These are phyloP conservation scores for Aspergillus carlsbadensis DNA, from an alignment of 495 filamentous ascomycete species.

Conservation along the genomic window DNA sequence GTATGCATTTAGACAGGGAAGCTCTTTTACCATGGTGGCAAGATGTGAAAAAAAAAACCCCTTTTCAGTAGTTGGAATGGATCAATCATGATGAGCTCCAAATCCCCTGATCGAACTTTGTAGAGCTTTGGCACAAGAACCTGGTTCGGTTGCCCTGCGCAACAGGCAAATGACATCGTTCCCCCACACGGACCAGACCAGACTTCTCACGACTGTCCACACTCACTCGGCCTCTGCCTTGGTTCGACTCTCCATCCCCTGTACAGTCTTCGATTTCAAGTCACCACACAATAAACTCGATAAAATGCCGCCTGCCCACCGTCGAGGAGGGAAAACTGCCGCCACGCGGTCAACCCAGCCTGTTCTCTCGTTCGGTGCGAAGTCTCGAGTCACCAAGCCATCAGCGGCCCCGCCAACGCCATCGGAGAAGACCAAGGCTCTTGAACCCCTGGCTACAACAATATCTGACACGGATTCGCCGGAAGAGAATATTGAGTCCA, in stretches of 20 bases:
- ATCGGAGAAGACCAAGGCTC: constrained; percentile 49
- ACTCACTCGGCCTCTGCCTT: background rate
- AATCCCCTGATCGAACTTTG: too few species aligned
- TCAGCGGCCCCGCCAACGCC: constrained; percentile 39
- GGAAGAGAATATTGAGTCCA: constrained; percentile 27
- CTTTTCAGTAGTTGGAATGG: background rate
- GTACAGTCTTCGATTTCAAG: background rate
- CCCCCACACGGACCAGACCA: constrained; percentile 8
- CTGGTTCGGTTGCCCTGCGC: constrained; percentile 27
- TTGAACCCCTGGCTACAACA: constrained; percentile 30
- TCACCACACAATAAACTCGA: background rate
- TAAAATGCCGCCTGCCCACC: constrained; percentile 70
- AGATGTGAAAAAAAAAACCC: background rate
- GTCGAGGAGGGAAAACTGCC: constrained; percentile 46
- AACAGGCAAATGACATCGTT: constrained; percentile 24
- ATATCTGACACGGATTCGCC: constrained; percentile 36
- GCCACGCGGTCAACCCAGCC: constrained; percentile 52
- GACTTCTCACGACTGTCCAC: background rate
- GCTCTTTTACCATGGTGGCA: background rate
- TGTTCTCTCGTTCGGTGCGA: constrained; percentile 72
- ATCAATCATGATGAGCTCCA: background rate
- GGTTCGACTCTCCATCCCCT: background rate
- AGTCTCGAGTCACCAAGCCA: constrained; percentile 71
- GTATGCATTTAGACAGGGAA: too few species aligned
- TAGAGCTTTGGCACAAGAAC: background rate